phyloP scores from a whole-genome alignment of 2,329 filamentous ascomycete species.

The Colletotrichum musicola region DNA sequence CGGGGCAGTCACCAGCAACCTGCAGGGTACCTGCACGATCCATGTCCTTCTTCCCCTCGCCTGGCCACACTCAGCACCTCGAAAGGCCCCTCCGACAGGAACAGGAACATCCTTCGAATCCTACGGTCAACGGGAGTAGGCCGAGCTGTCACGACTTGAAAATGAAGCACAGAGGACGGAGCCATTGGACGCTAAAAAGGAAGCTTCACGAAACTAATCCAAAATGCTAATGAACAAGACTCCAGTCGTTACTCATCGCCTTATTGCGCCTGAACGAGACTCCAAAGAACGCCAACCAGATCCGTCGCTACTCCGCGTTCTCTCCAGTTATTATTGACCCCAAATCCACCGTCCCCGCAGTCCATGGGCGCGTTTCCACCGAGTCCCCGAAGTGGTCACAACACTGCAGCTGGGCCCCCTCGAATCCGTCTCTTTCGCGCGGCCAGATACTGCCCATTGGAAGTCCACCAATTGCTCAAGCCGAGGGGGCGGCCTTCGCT shows the following conservation, averaged over 20 bases:
- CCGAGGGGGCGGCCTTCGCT: not conserved
- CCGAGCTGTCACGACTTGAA: no score
- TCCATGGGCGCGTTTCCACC: constrained; percentile 10
- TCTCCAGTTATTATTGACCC: constrained; percentile 13
- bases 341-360: constrained; percentile 20
- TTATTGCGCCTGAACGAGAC: not conserved
- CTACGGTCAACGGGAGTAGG: not conserved
- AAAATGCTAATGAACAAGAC: not conserved
- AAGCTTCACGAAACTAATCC: not conserved
- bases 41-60: no score
- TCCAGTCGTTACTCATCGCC: not conserved
- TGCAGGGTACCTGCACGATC: not conserved
- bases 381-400: constrained; percentile 24
- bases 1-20: constrained; percentile 14
- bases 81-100: no score
- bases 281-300: constrained; percentile 24
- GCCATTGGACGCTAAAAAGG: not conserved
- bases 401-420: not conserved
- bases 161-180: not conserved
- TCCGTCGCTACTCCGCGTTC: constrained; percentile 8
- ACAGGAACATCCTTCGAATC: not conserved
- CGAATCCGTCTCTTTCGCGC: not conserved
- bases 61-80: no score
- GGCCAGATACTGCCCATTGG: no score
- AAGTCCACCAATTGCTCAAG: not conserved